phyloP scores from a whole-genome alignment of 2,329 filamentous ascomycete genomes.

The Nemania sp. region DNA sequence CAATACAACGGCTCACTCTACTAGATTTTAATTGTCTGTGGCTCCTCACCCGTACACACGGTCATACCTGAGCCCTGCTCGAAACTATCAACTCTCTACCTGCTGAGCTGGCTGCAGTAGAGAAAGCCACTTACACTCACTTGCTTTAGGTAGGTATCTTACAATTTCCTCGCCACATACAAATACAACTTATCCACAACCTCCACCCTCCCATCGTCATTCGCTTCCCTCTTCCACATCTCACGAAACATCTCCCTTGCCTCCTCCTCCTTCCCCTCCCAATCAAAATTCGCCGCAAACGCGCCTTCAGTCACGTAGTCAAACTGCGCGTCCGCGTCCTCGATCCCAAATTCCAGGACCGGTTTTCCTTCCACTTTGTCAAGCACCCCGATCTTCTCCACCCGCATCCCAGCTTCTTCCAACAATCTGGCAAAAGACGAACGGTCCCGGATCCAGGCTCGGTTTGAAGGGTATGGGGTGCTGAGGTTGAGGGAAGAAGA shows the following conservation, averaged over 20 bases:
- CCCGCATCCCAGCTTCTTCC: neutral
- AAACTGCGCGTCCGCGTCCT: constrained; percentile 2
- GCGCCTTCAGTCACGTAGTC: neutral
- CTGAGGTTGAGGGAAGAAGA: no score
- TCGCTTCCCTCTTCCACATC: neutral
- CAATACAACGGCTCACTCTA: no score
- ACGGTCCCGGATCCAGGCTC: neutral
- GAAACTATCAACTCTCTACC: no score
- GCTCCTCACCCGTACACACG: no score
- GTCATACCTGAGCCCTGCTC: no score
- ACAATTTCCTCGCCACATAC: neutral
- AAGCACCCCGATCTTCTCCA: neutral
- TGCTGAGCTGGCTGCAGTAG: no score
- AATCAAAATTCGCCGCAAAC: neutral
- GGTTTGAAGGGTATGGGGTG: neutral
- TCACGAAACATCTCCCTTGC: neutral
- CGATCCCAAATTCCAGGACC: neutral
- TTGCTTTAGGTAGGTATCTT: no score
- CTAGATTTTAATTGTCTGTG: no score
- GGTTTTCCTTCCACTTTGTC: neutral
- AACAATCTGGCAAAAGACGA: neutral
- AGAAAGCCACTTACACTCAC: no score
- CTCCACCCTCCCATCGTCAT: neutral
- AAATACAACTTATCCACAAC: neutral
- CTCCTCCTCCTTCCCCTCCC: constrained; percentile 1